Base-by-base conservation (phyloP, 148 eudicot genomes). In the Mesembryanthemum crystallinum region DNA sequence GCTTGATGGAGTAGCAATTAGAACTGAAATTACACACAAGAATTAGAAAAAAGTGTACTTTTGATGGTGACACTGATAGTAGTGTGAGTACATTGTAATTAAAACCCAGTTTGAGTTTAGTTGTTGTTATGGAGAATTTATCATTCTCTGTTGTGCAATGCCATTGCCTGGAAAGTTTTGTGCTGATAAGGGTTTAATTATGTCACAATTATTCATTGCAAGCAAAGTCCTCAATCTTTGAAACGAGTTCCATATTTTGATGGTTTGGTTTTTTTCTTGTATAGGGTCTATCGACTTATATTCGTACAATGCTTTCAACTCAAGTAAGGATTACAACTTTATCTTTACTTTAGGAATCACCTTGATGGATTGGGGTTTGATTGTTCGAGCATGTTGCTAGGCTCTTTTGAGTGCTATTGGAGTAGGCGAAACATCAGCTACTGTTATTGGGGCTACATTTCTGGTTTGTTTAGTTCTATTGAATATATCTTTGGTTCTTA, bases 321-420 rank as follows among this genome's bases (percentile, higher is more conserved):
- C 99, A 95, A 85, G 99, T 91, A 83, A 87, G 87, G 35, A 75
- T 27, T 74, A 6, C 37, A 18, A 35, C 11, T 28, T 37, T 42
- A 28, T 73, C 35, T 13, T 20, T 66, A 54, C 42, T 20, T 12
- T 33, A 66, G 64, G 37, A 30, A 71, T 60, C 37, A 23, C 20
- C 9, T 47, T 42, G 47, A 58, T 73, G 17, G 51, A 11, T 45
- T 13, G 14, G 49, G 67, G 49, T 61, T 52, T 68, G 24, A 59
- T 33, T 72, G 60, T 30, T 69, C 27, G 18, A 37, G 30, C 29
- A 28, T 61, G 33, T 77, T 68, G 58, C 14, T 63, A 95, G 99
- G 99, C 99, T 77, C 99, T 95, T 73, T 77, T 95, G 84, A 84
- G 99, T 90, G 99, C 99, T 69, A 95, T 95, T 79, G 99, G 99